Evolutionary conservation across 139 green algal genomes (phyloP).

Genomic region (Axilococcus clingmanii): DNA sequence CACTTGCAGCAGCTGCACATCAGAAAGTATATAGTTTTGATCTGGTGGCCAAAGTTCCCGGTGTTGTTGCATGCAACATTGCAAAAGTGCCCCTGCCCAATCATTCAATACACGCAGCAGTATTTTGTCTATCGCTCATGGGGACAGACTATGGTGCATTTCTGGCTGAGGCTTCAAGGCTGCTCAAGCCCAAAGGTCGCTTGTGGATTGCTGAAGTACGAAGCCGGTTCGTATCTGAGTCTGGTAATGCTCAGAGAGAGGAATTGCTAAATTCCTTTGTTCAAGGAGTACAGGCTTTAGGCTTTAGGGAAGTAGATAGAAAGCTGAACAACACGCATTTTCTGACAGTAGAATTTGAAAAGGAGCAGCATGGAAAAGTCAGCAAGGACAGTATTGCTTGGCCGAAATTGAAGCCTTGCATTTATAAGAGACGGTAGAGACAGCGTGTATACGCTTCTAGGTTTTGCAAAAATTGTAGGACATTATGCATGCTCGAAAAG

Average conservation of each 20-base stretch:
- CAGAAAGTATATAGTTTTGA: conserved; percentile 82
- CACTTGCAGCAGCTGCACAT: conserved; percentile 45
- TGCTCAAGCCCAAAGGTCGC: conserved; percentile 59
- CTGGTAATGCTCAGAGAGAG: conserved; percentile 6
- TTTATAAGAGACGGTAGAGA: conserved; percentile 29
- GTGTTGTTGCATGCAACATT: conserved; percentile 93
- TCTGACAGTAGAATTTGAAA: conserved; percentile 51
- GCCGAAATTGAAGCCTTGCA: conserved; percentile 18
- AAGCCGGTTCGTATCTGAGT: conserved; percentile 33
- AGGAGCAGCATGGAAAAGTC: conserved; percentile 12
- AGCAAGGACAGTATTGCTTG: conserved; percentile 3
- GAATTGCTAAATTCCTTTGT: conserved; percentile 47
- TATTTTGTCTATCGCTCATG: conserved; percentile 97
- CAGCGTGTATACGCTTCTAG: too few species aligned
- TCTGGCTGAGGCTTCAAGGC: conserved; percentile 70
- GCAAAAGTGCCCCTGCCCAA: conserved; percentile 33
- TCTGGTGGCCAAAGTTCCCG: conserved; percentile 60
- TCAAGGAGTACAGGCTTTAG: conserved; percentile 37
- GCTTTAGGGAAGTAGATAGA: conserved; percentile 41
- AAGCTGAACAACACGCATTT: conserved; percentile 71
- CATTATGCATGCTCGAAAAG: too few species aligned
- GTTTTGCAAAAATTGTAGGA: too few species aligned
- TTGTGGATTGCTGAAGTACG: conserved; percentile 94
- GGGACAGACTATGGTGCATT: conserved; percentile 81
- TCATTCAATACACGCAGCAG: conserved; percentile 60